Evolutionary conservation across 169 alveolate species (phyloP).

Genomic region (Cyclospora cayetanensis): DNA sequence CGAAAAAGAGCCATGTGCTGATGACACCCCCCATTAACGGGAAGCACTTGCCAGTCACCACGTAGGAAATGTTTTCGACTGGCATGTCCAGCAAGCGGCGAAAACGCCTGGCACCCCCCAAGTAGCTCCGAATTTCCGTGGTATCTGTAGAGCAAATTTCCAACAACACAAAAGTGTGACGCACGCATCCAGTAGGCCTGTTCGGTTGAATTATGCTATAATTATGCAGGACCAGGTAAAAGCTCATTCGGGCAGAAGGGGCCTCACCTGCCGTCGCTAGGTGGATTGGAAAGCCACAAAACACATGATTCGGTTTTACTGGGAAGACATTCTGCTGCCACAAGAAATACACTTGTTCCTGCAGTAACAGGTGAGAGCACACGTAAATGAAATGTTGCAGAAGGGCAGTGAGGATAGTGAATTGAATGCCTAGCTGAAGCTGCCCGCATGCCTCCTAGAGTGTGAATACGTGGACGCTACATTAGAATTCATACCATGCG

Average conservation of each 20-base stretch:
- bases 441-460: not conserved
- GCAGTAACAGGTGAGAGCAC: not conserved
- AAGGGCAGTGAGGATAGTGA: not conserved
- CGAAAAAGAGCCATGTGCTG: conserved; percentile 79
- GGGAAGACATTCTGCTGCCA: conserved; percentile 80
- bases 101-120: conserved; percentile 68
- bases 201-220: not conserved
- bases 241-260: no score
- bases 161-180: not conserved
- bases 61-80: conserved; percentile 69
- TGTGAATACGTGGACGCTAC: no score
- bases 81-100: conserved; percentile 70
- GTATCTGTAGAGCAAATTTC: conserved; percentile 57
- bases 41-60: conserved; percentile 72
- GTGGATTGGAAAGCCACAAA: conserved; percentile 81
- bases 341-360: conserved; percentile 76
- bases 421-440: not conserved
- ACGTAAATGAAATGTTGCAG: not conserved
- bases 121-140: conserved; percentile 65
- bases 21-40: conserved; percentile 80
- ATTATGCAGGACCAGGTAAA: not conserved
- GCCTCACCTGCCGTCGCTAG: conserved; percentile 76
- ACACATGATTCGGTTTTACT: conserved; percentile 75
- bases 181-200: not conserved
- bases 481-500: conserved; percentile 70